phyloP scores from a whole-genome alignment of 2,329 filamentous ascomycete genomes.

The Alternaria tenuissima region DNA sequence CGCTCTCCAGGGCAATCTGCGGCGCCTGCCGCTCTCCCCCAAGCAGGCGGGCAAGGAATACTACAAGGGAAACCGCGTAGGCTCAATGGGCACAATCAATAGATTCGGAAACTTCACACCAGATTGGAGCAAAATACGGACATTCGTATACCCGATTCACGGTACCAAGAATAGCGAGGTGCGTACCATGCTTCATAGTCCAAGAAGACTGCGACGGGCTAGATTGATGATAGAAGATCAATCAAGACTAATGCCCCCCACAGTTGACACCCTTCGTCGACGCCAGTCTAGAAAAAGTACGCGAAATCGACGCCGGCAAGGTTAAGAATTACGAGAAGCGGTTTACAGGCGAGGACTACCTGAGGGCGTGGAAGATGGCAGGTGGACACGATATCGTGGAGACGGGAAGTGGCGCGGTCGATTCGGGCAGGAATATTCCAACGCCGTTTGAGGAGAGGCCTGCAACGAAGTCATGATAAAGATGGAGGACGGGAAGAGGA shows the following conservation, averaged over 20 bases:
- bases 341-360: slow-evolving; percentile 45
- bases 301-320: slow-evolving; percentile 17
- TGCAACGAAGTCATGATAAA: slow-evolving; percentile 20
- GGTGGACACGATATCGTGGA: slow-evolving; percentile 42
- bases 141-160: slow-evolving; percentile 80
- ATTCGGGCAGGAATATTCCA: slow-evolving; percentile 30
- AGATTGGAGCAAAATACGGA: slow-evolving; percentile 87
- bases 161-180: slow-evolving; percentile 62
- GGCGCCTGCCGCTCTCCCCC: slow-evolving; percentile 83
- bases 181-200: not conserved
- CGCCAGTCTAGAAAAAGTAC: slow-evolving; percentile 60
- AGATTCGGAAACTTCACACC: slow-evolving; percentile 84
- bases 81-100: slow-evolving; percentile 85
- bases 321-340: slow-evolving; percentile 33
- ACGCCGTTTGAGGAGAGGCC: slow-evolving; percentile 37
- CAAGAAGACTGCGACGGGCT: slow-evolving; percentile 10
- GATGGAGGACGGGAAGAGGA: not conserved
- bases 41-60: slow-evolving; percentile 93
- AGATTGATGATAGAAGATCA: not conserved
- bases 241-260: not conserved
- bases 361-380: slow-evolving; percentile 44
- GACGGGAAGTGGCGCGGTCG: not conserved
- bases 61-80: slow-evolving; percentile 95
- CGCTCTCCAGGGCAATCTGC: slow-evolving; percentile 71
- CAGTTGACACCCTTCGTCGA: slow-evolving; percentile 84